Base-by-base conservation (phyloP, 2,329 filamentous ascomycete genomes). In the Alternaria sp. region DNA sequence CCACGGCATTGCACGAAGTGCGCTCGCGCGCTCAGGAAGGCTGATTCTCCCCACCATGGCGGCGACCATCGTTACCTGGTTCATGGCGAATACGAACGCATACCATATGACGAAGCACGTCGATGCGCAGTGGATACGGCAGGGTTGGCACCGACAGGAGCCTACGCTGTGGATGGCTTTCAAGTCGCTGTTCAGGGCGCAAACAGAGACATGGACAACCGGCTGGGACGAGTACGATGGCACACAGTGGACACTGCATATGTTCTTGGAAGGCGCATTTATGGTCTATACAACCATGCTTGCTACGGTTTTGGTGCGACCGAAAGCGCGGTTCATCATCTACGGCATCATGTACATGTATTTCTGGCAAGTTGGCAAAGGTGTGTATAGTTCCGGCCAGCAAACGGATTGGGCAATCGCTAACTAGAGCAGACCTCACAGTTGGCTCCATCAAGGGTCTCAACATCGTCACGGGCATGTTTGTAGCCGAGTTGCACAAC, bases 381-480 rank as follows among this genome's bases (percentile, higher is more conserved):
- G 77, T 79, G 70, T 67, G 70, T 44, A 15, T 11, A 36, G 5
- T 10, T 28, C 1, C 12, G 28, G 30, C 21, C n/a, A 23, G 10
- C 21, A 6, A 5, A n/a, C n/a, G 32, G 7, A 17, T 2, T 43
- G 25, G 17, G 49, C 10, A 61, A 45, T 56, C 26, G 59, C 73
- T 78, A 66, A 77, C 68, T 30, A 19, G 5, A 21, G 19, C 57
- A 78, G 76, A 72, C n/a, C 70, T 77, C 19, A 71, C 76, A 23
- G 65, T 75, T 47, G 74, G 74, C 49, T 75, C 77, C 6, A 68
- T 79, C 43, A 79, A 79, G 59, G 77, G 85, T 52, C 85, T 87
- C 78, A 88, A 88, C 74, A 86, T 89, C 72, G 87, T 88, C 76
- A 86, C 85, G 62, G 88, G 88, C 64, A 87, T 87, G 70, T 86